Evolutionary conservation across 768 basidiomycete genomes (phyloP).

Genomic region (Hypholoma sublateritium): DNA sequence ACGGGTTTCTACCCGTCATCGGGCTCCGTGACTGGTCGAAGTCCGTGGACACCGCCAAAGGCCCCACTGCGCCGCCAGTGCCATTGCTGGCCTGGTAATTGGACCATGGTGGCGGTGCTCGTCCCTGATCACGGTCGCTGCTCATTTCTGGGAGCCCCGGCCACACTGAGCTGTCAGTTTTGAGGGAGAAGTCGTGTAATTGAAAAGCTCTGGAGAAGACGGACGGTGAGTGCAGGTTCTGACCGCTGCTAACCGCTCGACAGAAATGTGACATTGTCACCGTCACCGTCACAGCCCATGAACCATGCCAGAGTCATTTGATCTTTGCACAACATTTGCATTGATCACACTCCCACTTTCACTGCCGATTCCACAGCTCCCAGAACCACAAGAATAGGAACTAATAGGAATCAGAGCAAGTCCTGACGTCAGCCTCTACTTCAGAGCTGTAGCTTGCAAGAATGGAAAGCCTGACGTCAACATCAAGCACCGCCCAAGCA

Average conservation of each 20-base stretch:
- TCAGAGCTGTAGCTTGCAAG: not conserved
- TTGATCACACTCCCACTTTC: too few species aligned
- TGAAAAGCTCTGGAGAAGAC: not conserved
- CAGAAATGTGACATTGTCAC: not conserved
- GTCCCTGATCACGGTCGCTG: conserved; percentile 35
- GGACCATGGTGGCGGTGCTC: conserved; percentile 34
- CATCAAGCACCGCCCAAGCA: not conserved
- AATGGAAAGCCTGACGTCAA: not conserved
- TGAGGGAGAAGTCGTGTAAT: not conserved
- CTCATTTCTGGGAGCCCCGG: conserved; percentile 28
- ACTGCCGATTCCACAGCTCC: too few species aligned
- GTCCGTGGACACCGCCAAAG: conserved; percentile 26
- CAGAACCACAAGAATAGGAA: not conserved
- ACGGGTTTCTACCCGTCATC: conserved; percentile 22
- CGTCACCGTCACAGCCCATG: not conserved
- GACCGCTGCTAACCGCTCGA: not conserved
- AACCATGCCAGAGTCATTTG: too few species aligned
- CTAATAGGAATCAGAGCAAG: not conserved
- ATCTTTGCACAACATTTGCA: too few species aligned
- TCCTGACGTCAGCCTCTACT: not conserved
- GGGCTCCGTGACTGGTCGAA: conserved; percentile 20
- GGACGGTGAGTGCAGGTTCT: not conserved
- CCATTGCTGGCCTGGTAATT: conserved; percentile 22
- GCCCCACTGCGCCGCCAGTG: conserved; percentile 16
- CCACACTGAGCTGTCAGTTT: conserved; percentile 2